Conservation (phyloP, 495 filamentous ascomycete species). For the Massariosphaeria phaeospora region DNA sequence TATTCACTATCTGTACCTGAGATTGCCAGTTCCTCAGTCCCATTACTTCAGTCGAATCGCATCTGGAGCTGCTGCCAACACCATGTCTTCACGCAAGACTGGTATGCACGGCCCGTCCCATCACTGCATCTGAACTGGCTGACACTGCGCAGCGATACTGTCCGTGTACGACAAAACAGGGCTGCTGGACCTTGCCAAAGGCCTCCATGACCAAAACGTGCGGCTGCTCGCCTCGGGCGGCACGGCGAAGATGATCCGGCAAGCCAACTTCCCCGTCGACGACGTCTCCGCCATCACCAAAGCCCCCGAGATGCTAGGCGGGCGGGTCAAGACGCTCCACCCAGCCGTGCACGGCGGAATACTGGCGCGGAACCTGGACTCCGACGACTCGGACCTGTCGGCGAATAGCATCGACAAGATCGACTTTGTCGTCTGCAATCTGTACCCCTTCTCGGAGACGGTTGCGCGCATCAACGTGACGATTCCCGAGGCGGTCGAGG, state of each 20-base stretch:
- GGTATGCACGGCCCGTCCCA: not conserved
- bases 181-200: conserved; percentile 90
- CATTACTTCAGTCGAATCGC: no score
- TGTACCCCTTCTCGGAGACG: conserved; percentile 98
- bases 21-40: not conserved
- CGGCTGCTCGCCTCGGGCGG: conserved; percentile 90
- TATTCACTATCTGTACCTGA: not conserved
- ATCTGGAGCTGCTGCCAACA: no score
- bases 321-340: conserved; percentile 95
- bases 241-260: conserved; percentile 88
- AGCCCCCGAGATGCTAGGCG: conserved; percentile 95
- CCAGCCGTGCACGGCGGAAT: conserved; percentile 57
- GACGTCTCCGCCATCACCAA: conserved; percentile 97
- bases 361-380: conserved; percentile 83
- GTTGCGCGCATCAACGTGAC: conserved; percentile 95
- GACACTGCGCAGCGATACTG: conserved; percentile 63
- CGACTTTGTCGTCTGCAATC: conserved; percentile 96
- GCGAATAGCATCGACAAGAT: conserved; percentile 97
- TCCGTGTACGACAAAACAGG: conserved; percentile 99
- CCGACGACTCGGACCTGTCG: conserved; percentile 92
- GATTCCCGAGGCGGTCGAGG: conserved; percentile 90
- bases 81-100: no score
- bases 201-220: conserved; percentile 83
- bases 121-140: not conserved
- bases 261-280: conserved; percentile 91